Evolutionary conservation across 176 grass and related monocot species (phyloP).

Genomic region (Bolboschoenus planiculmis): DNA sequence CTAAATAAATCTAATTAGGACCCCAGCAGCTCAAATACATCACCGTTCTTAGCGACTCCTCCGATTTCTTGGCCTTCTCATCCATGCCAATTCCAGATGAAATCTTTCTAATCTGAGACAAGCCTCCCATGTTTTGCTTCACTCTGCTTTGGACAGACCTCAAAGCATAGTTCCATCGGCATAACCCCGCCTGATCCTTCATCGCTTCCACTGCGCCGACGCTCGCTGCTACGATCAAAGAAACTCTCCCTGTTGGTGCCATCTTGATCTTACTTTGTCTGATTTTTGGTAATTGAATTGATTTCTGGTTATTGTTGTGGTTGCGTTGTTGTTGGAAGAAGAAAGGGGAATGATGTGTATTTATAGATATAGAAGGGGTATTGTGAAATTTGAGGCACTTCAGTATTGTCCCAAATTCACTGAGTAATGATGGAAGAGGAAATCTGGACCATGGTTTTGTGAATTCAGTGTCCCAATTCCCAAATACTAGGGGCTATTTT

Average conservation of each 20-base stretch:
- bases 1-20: constrained; percentile 30
- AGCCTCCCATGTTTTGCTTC: background rate
- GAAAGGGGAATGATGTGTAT: background rate
- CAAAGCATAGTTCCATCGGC: constrained; percentile 44
- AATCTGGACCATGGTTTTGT: background rate
- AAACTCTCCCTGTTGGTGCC: constrained; percentile 29
- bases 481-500: background rate
- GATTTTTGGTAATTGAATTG: background rate
- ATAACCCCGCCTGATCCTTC: constrained; percentile 48
- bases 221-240: constrained; percentile 45
- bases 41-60: constrained; percentile 44
- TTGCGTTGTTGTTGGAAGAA: background rate
- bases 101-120: background rate
- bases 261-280: constrained; percentile 3
- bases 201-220: constrained; percentile 51
- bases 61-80: constrained; percentile 16
- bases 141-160: constrained; percentile 18
- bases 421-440: background rate
- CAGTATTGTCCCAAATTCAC: too few relatives aligned
- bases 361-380: background rate
- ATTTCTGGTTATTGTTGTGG: background rate
- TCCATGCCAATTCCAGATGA: background rate
- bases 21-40: constrained; percentile 62
- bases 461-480: background rate
- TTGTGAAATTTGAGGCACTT: background rate